A percentile compares a stretch with the other conserved stretches of the same genome.
Evolutionary conservation across 1,139 yeast species (phyloP).

Genomic region (Eremothecium cymbalariae): DNA sequence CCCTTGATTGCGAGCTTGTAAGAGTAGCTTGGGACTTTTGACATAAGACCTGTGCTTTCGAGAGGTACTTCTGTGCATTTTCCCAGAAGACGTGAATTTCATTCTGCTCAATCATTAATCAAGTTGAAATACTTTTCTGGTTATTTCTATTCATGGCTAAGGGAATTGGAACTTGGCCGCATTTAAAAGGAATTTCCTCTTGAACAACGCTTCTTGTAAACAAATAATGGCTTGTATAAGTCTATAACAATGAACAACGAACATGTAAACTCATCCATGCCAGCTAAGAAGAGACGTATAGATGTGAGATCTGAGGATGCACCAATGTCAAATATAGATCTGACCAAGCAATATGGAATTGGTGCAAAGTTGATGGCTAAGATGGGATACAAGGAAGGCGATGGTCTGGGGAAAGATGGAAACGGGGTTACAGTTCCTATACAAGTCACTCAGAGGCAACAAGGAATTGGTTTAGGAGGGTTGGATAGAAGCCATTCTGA

Average conservation of each 20-base stretch:
- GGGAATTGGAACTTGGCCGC: too few species aligned
- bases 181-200: too few species aligned
- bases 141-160: too few species aligned
- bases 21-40: slow-evolving; percentile 32
- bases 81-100: background rate
- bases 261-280: too few species aligned
- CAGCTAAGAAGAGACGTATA: too few species aligned
- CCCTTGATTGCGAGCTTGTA: slow-evolving; percentile 16
- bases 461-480: slow-evolving; percentile 66
- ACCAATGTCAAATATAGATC: too few species aligned
- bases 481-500: slow-evolving; percentile 13
- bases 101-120: slow-evolving; percentile 4
- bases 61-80: slow-evolving; percentile 33
- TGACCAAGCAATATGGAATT: slow-evolving; percentile 54
- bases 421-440: slow-evolving; percentile 76
- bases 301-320: background rate
- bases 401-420: slow-evolving; percentile 66
- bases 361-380: slow-evolving; percentile 73
- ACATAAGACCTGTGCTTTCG: slow-evolving; percentile 34
- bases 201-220: too few species aligned
- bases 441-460: slow-evolving; percentile 57
- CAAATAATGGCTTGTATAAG: too few species aligned
- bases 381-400: slow-evolving; percentile 84
- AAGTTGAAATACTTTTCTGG: too few species aligned
- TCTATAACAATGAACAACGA: too few species aligned